Conservation (phyloP, 495 filamentous ascomycete species). For the Tuber calosporum region DNA sequence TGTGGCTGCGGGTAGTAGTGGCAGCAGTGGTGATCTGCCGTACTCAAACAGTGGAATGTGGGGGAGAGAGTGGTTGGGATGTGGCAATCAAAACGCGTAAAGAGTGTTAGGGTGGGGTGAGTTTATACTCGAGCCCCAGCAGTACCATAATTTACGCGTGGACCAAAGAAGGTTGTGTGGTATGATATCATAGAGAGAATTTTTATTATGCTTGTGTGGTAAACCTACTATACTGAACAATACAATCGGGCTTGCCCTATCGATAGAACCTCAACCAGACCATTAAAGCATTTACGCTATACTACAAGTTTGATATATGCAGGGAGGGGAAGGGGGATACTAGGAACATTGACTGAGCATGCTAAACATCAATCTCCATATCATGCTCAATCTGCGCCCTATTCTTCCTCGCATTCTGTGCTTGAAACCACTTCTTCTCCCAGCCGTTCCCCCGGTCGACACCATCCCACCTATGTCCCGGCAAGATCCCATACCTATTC, state of each 20-base stretch:
- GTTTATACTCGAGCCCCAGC: neutral
- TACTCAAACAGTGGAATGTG: neutral
- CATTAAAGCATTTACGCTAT: conserved; percentile 7
- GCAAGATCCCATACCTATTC: conserved; percentile 90
- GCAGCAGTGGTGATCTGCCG: neutral
- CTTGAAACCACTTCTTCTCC: conserved; percentile 88
- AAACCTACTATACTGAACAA: neutral
- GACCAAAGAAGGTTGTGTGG: neutral
- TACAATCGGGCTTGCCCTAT: conserved; percentile 6
- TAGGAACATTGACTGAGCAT: conserved; percentile 3
- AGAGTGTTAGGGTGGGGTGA: neutral
- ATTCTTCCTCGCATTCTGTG: conserved; percentile 66
- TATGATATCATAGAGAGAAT: neutral
- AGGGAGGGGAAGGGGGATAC: neutral
- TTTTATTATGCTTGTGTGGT: no score
- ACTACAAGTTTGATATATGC: conserved; percentile 2
- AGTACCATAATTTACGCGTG: neutral
- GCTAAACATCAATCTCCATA: conserved; percentile 88
- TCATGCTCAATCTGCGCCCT: conserved; percentile 74
- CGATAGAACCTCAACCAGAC: neutral
- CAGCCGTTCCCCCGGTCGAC: conserved; percentile 93
- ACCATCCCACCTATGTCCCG: conserved; percentile 93
- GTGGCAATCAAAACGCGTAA: neutral
- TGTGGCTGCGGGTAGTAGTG: neutral
- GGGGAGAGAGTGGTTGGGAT: neutral